Percentiles rank a stretch among this genome's conserved stretches.
Conservation (phyloP, 352 stramenopile genomes). For the Phytophthora niederhauseri region DNA sequence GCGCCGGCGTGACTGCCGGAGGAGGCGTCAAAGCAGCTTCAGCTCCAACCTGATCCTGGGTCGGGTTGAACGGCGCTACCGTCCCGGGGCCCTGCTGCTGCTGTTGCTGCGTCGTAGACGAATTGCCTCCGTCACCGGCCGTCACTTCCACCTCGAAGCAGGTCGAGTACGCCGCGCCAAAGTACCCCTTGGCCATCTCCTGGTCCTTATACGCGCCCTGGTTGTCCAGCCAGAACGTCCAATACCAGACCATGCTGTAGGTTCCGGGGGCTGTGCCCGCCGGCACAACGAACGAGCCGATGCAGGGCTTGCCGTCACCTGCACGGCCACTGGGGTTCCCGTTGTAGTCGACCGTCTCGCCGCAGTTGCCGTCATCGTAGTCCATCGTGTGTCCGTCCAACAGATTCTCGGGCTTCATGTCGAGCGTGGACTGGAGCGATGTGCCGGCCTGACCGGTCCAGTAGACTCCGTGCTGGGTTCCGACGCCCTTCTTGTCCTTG, state of each 20-base stretch:
- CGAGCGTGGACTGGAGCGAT: constrained; percentile 48
- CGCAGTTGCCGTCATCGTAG: constrained; percentile 69
- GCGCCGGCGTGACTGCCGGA: background rate
- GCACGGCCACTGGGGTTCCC: constrained; percentile 51
- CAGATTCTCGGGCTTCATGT: constrained; percentile 57
- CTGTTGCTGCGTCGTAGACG: constrained; percentile 5
- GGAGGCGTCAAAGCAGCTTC: constrained; percentile 4
- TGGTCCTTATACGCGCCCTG: constrained; percentile 56
- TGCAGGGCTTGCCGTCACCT: constrained; percentile 64
- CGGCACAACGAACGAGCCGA: constrained; percentile 59
- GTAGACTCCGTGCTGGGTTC: constrained; percentile 66
- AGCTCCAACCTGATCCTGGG: constrained; percentile 3
- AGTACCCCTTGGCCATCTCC: constrained; percentile 57
- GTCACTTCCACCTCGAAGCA: constrained; percentile 66
- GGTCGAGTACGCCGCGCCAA: constrained; percentile 68
- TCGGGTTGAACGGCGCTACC: background rate
- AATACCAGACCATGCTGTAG: constrained; percentile 78
- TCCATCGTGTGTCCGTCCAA: constrained; percentile 50
- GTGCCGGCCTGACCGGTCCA: constrained; percentile 54
- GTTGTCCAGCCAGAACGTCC: constrained; percentile 69
- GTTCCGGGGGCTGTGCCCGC: constrained; percentile 46
- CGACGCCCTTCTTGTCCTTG: constrained; percentile 72
- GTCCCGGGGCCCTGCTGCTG: background rate
- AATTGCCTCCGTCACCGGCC: constrained; percentile 2
- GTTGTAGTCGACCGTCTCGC: constrained; percentile 51